Conservation (phyloP, 1,139 yeast genomes). For the Yamadazyma diospyri region DNA sequence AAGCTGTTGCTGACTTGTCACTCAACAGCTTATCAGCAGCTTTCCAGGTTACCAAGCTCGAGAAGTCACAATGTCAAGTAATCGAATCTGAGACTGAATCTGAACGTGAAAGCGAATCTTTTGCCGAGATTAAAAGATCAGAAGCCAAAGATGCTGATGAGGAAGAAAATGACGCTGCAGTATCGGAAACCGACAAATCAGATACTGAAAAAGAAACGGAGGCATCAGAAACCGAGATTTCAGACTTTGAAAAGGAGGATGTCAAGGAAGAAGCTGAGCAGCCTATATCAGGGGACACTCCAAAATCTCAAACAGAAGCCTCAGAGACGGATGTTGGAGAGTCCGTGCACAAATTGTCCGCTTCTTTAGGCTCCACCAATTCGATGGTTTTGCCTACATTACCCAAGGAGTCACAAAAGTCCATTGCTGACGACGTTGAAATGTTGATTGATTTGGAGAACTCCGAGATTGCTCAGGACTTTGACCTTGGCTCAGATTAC, state of each 20-base stretch:
- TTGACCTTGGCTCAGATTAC: slow-evolving; percentile 33
- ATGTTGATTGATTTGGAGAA: slow-evolving; percentile 13
- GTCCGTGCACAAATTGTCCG: too few species aligned
- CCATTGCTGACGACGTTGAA: slow-evolving; percentile 16
- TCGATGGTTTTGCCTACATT: slow-evolving; percentile 36
- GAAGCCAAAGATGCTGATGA: too few species aligned
- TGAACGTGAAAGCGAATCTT: not conserved
- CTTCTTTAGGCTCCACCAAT: slow-evolving; percentile 20
- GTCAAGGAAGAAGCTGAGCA: not conserved
- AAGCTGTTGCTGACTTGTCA: slow-evolving; percentile 25
- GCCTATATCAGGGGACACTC: not conserved
- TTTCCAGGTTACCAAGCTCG: slow-evolving; percentile 12
- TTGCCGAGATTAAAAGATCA: not conserved
- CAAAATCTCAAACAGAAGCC: not conserved
- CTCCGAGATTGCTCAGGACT: slow-evolving; percentile 18
- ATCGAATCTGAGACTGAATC: slow-evolving; percentile 1
- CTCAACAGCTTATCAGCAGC: slow-evolving; percentile 24
- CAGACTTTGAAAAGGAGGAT: slow-evolving; percentile 1
- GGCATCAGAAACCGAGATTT: slow-evolving; percentile 1
- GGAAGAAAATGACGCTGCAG: not conserved
- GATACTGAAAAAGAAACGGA: slow-evolving; percentile 7
- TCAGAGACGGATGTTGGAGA: too few species aligned
- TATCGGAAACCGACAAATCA: not conserved
- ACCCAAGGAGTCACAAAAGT: slow-evolving; percentile 26
- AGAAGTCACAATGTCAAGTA: not conserved